Evolutionary conservation across 202 grass and related monocot species (phyloP).

Genomic region (Setaria italica): DNA sequence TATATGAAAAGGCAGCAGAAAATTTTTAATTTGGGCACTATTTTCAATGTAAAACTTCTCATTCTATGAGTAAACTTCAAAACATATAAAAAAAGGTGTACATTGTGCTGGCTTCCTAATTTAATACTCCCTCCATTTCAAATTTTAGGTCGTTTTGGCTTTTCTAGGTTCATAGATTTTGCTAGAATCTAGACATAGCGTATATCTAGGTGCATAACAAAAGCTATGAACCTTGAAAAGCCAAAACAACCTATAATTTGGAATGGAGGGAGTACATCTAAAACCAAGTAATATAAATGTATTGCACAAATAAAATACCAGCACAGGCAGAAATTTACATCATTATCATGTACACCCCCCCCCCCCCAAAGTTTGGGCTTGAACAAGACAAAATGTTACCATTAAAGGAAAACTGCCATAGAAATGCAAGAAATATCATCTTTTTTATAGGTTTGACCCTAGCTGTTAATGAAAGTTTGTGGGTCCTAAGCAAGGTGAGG

Average conservation of each 20-base stretch:
- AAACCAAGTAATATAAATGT: not conserved
- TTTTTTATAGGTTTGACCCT: not conserved
- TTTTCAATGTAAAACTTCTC: not conserved
- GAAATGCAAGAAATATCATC: no score
- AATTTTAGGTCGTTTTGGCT: no score
- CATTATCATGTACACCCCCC: no score
- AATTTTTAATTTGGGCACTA: not conserved
- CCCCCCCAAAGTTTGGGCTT: no score
- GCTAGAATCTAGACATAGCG: no score
- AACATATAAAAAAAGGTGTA: not conserved
- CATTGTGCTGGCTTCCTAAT: not conserved
- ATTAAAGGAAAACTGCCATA: no score
- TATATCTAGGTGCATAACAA: no score
- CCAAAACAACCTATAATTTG: no score
- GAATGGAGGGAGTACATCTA: not conserved
- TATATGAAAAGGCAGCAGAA: not conserved
- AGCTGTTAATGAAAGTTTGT: not conserved
- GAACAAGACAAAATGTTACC: no score
- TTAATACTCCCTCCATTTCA: not conserved
- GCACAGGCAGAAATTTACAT: not conserved
- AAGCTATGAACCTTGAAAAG: no score
- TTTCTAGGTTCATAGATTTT: no score
- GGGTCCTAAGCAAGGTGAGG: not conserved
- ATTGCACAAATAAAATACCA: not conserved
- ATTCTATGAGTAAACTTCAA: not conserved